Conservation (phyloP, 805 yeast species). For the Cephaloascus fragrans region DNA sequence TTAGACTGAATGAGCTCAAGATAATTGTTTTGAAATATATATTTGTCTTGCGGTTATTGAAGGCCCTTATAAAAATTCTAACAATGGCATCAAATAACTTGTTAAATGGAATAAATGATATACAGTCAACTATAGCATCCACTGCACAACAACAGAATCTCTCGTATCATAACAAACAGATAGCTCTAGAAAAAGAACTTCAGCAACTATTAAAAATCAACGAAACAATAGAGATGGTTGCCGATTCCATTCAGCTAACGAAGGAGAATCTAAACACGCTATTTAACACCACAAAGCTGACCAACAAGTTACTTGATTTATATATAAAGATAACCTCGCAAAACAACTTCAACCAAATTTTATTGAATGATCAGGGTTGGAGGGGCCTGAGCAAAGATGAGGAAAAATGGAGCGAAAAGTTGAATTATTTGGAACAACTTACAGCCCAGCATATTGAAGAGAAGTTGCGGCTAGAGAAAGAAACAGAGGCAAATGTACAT, state of each 20-base stretch:
- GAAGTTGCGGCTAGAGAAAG: slow-evolving; percentile 1
- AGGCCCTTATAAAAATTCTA: no score
- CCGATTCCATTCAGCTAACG: slow-evolving; percentile 17
- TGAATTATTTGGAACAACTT: slow-evolving; percentile 4
- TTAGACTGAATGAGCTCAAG: no score
- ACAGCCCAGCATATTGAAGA: neutral
- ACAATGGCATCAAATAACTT: neutral
- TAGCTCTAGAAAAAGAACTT: slow-evolving; percentile 13
- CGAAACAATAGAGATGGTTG: slow-evolving; percentile 17
- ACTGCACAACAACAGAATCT: neutral
- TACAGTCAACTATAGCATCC: neutral
- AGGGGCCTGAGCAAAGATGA: slow-evolving; percentile 17
- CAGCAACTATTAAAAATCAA: slow-evolving; percentile 21
- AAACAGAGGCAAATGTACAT: slow-evolving; percentile 1
- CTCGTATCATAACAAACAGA: neutral
- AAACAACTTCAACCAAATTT: slow-evolving; percentile 41
- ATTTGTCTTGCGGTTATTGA: no score
- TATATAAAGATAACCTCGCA: slow-evolving; percentile 59
- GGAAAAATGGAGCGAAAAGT: slow-evolving; percentile 8
- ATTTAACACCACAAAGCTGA: slow-evolving; percentile 33
- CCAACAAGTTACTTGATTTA: slow-evolving; percentile 41
- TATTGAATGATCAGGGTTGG: slow-evolving; percentile 34
- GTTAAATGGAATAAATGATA: neutral
- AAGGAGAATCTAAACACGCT: slow-evolving; percentile 18
- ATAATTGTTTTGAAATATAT: no score